Conservation (phyloP, 2,329 filamentous ascomycete species). For the Phoma sp. region DNA sequence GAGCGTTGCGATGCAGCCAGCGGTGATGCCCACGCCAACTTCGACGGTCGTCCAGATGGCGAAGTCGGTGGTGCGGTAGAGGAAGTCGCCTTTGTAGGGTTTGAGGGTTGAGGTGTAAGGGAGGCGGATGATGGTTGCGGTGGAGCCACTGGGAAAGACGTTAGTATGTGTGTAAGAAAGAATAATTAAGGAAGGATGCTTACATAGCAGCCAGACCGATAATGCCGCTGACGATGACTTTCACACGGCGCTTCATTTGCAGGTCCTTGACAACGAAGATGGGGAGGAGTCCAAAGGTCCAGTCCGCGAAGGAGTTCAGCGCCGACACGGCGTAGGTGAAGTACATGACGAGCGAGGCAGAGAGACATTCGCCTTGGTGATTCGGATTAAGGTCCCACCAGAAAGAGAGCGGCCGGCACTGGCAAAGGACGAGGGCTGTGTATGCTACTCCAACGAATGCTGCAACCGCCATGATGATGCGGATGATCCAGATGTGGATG, state of each 20-base stretch:
- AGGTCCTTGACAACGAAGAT: slow-evolving; percentile 61
- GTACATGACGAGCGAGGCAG: slow-evolving; percentile 55
- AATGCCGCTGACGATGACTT: slow-evolving; percentile 59
- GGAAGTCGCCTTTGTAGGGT: slow-evolving; percentile 39
- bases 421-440: slow-evolving; percentile 57
- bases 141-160: slow-evolving; percentile 45
- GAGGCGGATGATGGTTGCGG: slow-evolving; percentile 38
- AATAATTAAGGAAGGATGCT: slow-evolving; percentile 7
- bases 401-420: slow-evolving; percentile 57
- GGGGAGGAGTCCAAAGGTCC: slow-evolving; percentile 38
- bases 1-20: slow-evolving; percentile 36
- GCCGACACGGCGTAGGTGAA: slow-evolving; percentile 52
- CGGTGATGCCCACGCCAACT: slow-evolving; percentile 36
- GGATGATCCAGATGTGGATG: slow-evolving; percentile 54
- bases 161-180: slow-evolving; percentile 8
- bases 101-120: slow-evolving; percentile 35
- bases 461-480: slow-evolving; percentile 53
- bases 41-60: slow-evolving; percentile 41
- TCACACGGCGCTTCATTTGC: slow-evolving; percentile 61
- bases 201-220: slow-evolving; percentile 54
- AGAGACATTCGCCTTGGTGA: slow-evolving; percentile 49
- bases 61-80: slow-evolving; percentile 39
- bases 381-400: slow-evolving; percentile 55
- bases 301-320: slow-evolving; percentile 38
- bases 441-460: slow-evolving; percentile 54